phyloP scores from a whole-genome alignment of 768 basidiomycete species.

The Collybiopsis confluens region DNA sequence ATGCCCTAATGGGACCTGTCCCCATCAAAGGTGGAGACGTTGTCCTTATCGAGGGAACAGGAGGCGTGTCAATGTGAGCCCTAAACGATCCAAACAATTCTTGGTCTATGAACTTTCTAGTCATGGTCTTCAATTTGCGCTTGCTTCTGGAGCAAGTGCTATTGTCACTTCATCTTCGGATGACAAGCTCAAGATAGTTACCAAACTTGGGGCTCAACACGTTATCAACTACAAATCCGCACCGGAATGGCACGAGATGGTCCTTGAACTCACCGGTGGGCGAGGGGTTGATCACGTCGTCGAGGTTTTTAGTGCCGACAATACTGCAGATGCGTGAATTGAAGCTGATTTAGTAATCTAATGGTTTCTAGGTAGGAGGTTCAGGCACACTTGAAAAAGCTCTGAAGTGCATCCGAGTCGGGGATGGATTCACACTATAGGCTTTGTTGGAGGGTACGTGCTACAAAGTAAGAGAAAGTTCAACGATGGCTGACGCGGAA shows the following conservation, averaged over 20 bases:
- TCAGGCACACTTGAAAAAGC: slow-evolving; percentile 44
- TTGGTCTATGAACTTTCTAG: slow-evolving; percentile 24
- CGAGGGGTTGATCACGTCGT: slow-evolving; percentile 35
- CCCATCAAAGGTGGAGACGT: slow-evolving; percentile 56
- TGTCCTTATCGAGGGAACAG: slow-evolving; percentile 53
- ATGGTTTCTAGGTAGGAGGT: slow-evolving; percentile 53
- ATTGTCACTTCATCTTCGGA: slow-evolving; percentile 68
- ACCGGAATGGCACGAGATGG: slow-evolving; percentile 57
- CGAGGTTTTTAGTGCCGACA: slow-evolving; percentile 24
- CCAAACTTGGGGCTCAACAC: slow-evolving; percentile 47
- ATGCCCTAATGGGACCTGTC: slow-evolving; percentile 43
- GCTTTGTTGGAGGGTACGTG: slow-evolving; percentile 39
- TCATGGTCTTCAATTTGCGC: slow-evolving; percentile 57
- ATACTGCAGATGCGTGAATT: slow-evolving; percentile 9
- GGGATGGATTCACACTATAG: slow-evolving; percentile 49
- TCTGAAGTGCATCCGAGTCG: slow-evolving; percentile 31
- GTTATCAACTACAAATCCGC: slow-evolving; percentile 59
- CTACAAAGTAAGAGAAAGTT: background rate
- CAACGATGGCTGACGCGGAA: background rate
- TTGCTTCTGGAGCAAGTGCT: slow-evolving; percentile 58
- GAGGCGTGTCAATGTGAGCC: slow-evolving; percentile 50
- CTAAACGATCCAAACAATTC: background rate
- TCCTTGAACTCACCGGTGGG: slow-evolving; percentile 32
- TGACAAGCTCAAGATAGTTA: slow-evolving; percentile 50
- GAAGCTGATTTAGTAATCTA: slow-evolving; percentile 19